These are phyloP conservation scores for Pelargonium cotyledonis DNA, from an alignment of 441 rosid genomes.

Conservation along the genomic window DNA sequence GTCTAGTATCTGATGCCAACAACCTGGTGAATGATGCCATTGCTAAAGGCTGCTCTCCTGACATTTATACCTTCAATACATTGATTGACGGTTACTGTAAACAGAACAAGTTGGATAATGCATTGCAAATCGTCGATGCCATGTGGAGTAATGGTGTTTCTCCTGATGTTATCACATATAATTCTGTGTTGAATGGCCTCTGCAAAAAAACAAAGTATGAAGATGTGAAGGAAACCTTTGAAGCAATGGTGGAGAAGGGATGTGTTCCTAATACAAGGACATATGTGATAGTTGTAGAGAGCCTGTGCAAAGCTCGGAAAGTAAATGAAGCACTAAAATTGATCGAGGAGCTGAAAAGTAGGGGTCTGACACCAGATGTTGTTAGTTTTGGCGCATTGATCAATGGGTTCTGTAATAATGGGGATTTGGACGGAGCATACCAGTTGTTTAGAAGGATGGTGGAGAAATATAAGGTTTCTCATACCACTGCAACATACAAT, in stretches of 20 bases:
- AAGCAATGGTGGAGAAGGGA: slow-evolving; percentile 56
- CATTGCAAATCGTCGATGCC: slow-evolving; percentile 54
- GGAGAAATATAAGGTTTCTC: slow-evolving; percentile 40
- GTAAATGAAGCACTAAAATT: slow-evolving; percentile 59
- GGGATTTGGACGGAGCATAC: slow-evolving; percentile 67
- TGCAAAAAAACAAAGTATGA: slow-evolving; percentile 73
- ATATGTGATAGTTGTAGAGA: slow-evolving; percentile 73
- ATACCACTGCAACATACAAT: slow-evolving; percentile 60
- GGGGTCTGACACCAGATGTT: slow-evolving; percentile 54
- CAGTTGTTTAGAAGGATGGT: slow-evolving; percentile 51
- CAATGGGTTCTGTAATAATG: slow-evolving; percentile 54
- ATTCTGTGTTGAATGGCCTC: slow-evolving; percentile 81
- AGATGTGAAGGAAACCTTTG: slow-evolving; percentile 72
- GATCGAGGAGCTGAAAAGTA: slow-evolving; percentile 46
- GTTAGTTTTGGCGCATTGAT: slow-evolving; percentile 65
- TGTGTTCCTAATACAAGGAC: slow-evolving; percentile 72
- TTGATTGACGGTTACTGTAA: slow-evolving; percentile 82
- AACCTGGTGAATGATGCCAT: slow-evolving; percentile 58
- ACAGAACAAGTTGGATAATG: slow-evolving; percentile 61
- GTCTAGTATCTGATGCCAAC: slow-evolving; percentile 76
- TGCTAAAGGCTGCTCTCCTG: slow-evolving; percentile 65
- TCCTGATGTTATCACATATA: slow-evolving; percentile 85
- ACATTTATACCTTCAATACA: slow-evolving; percentile 81
- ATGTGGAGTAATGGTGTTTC: slow-evolving; percentile 60
- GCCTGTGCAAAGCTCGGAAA: slow-evolving; percentile 66